Evolutionary conservation across 1,284 basidiomycete genomes (phyloP).

Genomic region (Cutaneotrichosporon sp.): DNA sequence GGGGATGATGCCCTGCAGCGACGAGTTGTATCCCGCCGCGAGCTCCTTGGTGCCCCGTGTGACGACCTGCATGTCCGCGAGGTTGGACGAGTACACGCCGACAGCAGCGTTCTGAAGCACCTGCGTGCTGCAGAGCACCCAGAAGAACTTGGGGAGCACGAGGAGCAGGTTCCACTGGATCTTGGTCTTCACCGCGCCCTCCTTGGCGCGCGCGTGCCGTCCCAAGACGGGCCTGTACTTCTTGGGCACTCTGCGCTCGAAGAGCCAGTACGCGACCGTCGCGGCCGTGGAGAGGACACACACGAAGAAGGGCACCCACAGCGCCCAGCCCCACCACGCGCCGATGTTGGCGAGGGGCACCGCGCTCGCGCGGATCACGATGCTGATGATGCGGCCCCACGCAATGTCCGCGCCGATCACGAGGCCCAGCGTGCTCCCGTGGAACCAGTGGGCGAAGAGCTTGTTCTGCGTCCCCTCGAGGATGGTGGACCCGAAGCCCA

Average conservation of each 20-base stretch:
- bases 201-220: not conserved
- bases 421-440: conserved; percentile 34
- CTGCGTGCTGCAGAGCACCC: conserved; percentile 20
- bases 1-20: conserved; percentile 44
- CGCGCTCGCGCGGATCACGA: conserved; percentile 34
- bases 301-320: conserved; percentile 32
- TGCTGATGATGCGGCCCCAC: conserved; percentile 36
- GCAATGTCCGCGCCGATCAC: no score
- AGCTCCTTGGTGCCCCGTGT: conserved; percentile 43
- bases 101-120: conserved; percentile 42
- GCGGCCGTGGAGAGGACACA: conserved; percentile 3
- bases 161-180: conserved; percentile 8
- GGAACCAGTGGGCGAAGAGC: conserved; percentile 48
- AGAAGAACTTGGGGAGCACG: conserved; percentile 18
- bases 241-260: conserved; percentile 33
- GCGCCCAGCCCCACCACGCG: conserved; percentile 42
- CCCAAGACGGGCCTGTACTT: conserved; percentile 21
- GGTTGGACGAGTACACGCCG: conserved; percentile 40
- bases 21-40: conserved; percentile 45
- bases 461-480: conserved; percentile 35
- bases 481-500: conserved; percentile 38
- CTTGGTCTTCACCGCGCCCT: not conserved
- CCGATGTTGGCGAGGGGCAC: conserved; percentile 42
- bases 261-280: conserved; percentile 29
- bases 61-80: conserved; percentile 45